A percentile compares a stretch with the other conserved stretches of the same genome.
phyloP scores from a whole-genome alignment of 768 basidiomycete species.

The Leccinum truebloodii region DNA sequence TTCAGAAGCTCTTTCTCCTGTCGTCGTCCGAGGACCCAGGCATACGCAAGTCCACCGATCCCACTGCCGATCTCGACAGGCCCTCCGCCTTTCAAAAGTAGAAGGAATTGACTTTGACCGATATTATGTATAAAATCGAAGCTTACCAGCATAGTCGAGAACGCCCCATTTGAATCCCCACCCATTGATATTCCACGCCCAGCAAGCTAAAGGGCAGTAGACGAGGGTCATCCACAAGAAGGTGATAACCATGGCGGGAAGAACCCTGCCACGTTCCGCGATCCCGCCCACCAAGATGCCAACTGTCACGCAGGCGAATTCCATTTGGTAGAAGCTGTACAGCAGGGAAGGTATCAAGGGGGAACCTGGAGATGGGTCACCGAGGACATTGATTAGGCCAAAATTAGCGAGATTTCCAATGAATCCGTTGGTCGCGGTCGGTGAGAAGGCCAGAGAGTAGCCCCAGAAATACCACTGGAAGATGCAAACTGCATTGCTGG shows the following conservation, averaged over 20 bases:
- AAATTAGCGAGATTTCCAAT: constrained; percentile 83
- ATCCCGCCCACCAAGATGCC: constrained; percentile 76
- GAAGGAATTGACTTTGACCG: background rate
- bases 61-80: constrained; percentile 90
- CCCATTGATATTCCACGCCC: constrained; percentile 80
- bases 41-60: constrained; percentile 80
- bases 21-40: constrained; percentile 84
- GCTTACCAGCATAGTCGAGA: constrained; percentile 80
- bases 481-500: constrained; percentile 72
- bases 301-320: constrained; percentile 81
- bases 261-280: constrained; percentile 83
- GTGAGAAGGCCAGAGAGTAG: constrained; percentile 84
- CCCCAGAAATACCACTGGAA: constrained; percentile 86
- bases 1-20: constrained; percentile 69
- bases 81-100: constrained; percentile 58
- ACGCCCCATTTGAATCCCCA: constrained; percentile 88
- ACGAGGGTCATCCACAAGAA: constrained; percentile 88
- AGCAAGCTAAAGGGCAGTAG: constrained; percentile 85
- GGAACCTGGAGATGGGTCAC: constrained; percentile 73
- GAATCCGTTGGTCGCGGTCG: constrained; percentile 69
- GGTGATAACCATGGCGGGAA: constrained; percentile 78
- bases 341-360: constrained; percentile 80
- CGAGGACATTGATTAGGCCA: constrained; percentile 71
- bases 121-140: constrained; percentile 6
- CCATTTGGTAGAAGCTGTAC: constrained; percentile 87